phyloP scores from a whole-genome alignment of 2,329 filamentous ascomycete species.

The Fusarium sp. region DNA sequence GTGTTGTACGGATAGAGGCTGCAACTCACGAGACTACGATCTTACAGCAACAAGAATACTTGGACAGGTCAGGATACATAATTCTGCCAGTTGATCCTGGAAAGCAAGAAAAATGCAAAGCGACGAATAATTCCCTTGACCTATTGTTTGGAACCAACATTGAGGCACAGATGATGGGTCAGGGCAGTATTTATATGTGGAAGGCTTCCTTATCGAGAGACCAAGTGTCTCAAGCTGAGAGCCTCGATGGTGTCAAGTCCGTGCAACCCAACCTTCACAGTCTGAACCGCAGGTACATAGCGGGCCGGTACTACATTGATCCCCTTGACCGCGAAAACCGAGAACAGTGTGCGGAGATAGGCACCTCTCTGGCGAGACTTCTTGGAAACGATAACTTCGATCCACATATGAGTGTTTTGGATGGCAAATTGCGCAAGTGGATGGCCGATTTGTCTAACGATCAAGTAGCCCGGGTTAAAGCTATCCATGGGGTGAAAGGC shows the following conservation, averaged over 20 bases:
- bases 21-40: neutral
- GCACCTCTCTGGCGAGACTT: neutral
- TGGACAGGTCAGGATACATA: neutral
- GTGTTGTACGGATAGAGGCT: neutral
- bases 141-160: neutral
- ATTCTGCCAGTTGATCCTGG: neutral
- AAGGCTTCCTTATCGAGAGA: neutral
- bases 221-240: neutral
- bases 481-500: neutral
- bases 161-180: neutral
- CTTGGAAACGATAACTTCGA: too few species aligned
- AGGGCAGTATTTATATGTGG: neutral
- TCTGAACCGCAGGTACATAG: neutral
- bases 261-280: neutral
- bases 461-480: neutral
- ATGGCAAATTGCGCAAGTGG: neutral
- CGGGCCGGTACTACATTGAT: neutral
- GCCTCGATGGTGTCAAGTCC: neutral
- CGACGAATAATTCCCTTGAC: neutral
- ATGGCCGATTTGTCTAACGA: rapidly evolving
- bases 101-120: neutral
- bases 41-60: neutral
- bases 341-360: neutral
- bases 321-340: neutral
- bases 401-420: too few species aligned